Evolutionary conservation across 2,329 filamentous ascomycete species (phyloP), one percentile per base, ranked within the genome.

Genomic region (Colletotrichum chrysophilum): DNA sequence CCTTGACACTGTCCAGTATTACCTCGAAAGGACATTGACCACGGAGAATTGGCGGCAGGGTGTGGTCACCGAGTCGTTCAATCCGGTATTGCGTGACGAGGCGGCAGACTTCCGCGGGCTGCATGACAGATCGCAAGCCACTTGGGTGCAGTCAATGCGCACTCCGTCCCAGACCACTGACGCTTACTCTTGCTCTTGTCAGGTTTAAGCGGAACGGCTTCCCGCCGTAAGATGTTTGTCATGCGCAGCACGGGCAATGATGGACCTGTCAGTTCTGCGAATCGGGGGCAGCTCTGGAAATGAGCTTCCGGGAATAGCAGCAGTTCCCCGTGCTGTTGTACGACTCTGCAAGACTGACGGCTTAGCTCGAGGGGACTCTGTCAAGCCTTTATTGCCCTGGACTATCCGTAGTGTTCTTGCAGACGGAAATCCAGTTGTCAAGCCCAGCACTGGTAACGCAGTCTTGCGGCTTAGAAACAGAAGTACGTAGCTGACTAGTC

Each of bases 41-140:
- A 52, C 48, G 7, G 13, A 52, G 26, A 30, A 28, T 67, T 34
- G 55, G 52, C 28, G 56, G 43, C 36, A 74, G 16, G 66, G 24
- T 55, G 34, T 36, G 16, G 26, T 48, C 30, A 26, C 30, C 28
- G 58, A 61, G 24, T 61, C 28, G 24, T n/a, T 55, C 30, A 64
- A 48, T 30, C 26, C 55, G 38, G 24, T 18, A 75, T 58, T 61
- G 66, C 30, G 52, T 62, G 71, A 74, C 52, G 36, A 38, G 70
- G 61, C 55, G 36, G 66, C 36, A 71, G 32, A 28, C 67, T 71
- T 71, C 67, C 48, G 65, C 70, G 52, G 52, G 18, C 30, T 76
- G 13, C 38, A 68, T 21, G 24, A 34, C 21, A 69, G 64, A 69
- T 69, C 30, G 30, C n/a, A 36, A 62, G 32, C 21, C 38, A 69